Conservation (phyloP, 306 rosid species). For the Coriaria nepalensis region DNA sequence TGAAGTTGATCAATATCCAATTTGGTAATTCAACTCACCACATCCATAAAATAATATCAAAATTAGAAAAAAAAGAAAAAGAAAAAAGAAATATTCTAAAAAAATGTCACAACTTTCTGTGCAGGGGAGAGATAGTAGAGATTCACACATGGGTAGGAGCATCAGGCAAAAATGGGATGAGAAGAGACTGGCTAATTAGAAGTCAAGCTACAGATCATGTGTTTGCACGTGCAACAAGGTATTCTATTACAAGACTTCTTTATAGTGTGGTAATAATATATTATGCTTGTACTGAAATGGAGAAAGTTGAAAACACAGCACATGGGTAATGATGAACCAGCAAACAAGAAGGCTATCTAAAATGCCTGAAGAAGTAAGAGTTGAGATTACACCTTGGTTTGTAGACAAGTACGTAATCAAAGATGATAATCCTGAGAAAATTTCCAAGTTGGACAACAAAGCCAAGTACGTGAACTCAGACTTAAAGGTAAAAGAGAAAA, state of each 20-base stretch:
- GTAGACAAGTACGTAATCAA: constrained; percentile 61
- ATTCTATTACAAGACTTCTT: constrained; percentile 1
- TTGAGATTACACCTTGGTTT: constrained; percentile 79
- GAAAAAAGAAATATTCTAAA: not conserved
- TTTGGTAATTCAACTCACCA: constrained; percentile 34
- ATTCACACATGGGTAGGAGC: constrained; percentile 95
- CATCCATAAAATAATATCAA: too few species aligned
- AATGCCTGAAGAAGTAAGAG: constrained; percentile 82
- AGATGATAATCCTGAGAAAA: constrained; percentile 54
- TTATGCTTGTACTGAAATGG: constrained; percentile 10
- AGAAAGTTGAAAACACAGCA: constrained; percentile 37
- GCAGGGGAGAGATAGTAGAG: constrained; percentile 89
- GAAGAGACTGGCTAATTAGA: constrained; percentile 76
- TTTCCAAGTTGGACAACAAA: constrained; percentile 51
- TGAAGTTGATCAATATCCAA: constrained; percentile 64
- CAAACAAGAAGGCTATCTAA: constrained; percentile 84
- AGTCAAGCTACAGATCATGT: constrained; percentile 65
- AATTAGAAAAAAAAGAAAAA: too few species aligned
- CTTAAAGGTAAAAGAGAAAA: constrained; percentile 34
- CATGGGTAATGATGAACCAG: constrained; percentile 97
- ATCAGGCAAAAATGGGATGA: constrained; percentile 94
- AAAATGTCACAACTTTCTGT: constrained; percentile 1
- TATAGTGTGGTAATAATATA: not conserved
- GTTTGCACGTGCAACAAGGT: constrained; percentile 79
- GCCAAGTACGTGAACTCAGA: constrained; percentile 53